Percentiles rank a stretch among this genome's conserved stretches.
These are phyloP conservation scores for Globisporangium paroecandrum DNA, from an alignment of 352 stramenopile species.

Conservation along the genomic window DNA sequence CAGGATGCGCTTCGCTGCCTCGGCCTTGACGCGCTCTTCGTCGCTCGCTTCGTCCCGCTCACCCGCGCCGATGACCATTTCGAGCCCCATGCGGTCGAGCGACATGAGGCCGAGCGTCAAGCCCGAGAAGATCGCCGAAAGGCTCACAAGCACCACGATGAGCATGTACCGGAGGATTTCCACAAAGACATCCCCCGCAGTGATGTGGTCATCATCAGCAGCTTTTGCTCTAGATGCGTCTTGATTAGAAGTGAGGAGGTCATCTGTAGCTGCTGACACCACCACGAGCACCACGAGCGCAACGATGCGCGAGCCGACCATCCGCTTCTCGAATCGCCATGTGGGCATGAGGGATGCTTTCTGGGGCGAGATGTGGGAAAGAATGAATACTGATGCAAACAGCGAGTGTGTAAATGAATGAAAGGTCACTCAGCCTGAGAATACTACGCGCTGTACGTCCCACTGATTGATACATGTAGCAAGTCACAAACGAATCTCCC, in stretches of 20 bases:
- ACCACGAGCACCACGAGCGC: background rate
- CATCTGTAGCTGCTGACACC: background rate
- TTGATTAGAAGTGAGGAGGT: background rate
- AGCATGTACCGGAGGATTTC: constrained; percentile 39
- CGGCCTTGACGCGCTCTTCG: constrained; percentile 54
- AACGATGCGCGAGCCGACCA: background rate
- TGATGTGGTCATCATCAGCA: background rate
- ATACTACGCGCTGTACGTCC: background rate
- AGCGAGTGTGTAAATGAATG: background rate
- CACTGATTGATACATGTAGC: background rate
- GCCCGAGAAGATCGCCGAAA: constrained; percentile 94
- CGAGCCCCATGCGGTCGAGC: constrained; percentile 94
- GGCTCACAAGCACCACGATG: constrained; percentile 60
- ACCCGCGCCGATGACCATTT: constrained; percentile 93
- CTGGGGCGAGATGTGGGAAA: background rate
- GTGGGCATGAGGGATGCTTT: background rate
- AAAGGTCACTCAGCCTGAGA: background rate
- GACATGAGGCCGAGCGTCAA: constrained; percentile 96
- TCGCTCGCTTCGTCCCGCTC: constrained; percentile 66
- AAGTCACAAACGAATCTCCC: background rate
- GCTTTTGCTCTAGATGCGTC: background rate
- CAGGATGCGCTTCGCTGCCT: constrained; percentile 66
- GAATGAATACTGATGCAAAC: background rate
- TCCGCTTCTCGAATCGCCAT: background rate
- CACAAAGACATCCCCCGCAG: constrained; percentile 7